Base-by-base conservation (phyloP, 1,284 basidiomycete species). In the Trichosporon coremiiforme region DNA sequence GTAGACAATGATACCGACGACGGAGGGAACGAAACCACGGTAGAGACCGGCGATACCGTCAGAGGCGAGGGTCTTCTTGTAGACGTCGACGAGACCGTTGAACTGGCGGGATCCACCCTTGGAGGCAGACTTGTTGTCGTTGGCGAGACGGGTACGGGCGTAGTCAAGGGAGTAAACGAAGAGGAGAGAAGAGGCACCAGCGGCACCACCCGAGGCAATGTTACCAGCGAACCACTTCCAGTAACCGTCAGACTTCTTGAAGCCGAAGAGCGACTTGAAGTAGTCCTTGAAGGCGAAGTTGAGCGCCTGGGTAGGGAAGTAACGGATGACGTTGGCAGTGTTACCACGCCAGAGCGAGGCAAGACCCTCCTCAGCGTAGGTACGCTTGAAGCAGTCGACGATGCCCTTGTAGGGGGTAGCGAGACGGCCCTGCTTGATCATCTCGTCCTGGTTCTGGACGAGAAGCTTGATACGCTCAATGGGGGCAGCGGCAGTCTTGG, bases 231-330 rank as follows among this genome's bases (percentile, higher is more conserved):
- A 93, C 92, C 92, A 94, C 82, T 79, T 92, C 91, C 91, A 92
- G 87, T 94, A 94, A 70, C 92, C 92, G 0, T 93, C 92, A 50
- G 84, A 85, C 87, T 93, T 93, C 87, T 91, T 93, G 88, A 93
- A 93, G 75, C 93, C 93, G 84, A 95, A 95, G 70, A 95, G 82
- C 17, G 93, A 91, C 87, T 95, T 95, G 89, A 95, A 95, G 88
- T 95, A 95, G 83, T 95, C 93, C 93, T 95, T 94, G 89, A 94
- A 94, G 83, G 93, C 92, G 81, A 96, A 96, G 90, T 96, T 96
- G 79, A 96, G 86, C 47, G 94, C 94, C 84, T 96, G 94, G 62
- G 94, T 96, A 69, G 94, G 94, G 91, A 96, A 96, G 90, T 96
- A 95, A 85, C 94, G 93, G 85, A 96, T 95, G 85, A 96, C 94